A percentile compares a stretch with the other conserved stretches of the same genome.
phyloP scores from a whole-genome alignment of 1,139 yeast genomes.

The Yamadazyma epiphylla region DNA sequence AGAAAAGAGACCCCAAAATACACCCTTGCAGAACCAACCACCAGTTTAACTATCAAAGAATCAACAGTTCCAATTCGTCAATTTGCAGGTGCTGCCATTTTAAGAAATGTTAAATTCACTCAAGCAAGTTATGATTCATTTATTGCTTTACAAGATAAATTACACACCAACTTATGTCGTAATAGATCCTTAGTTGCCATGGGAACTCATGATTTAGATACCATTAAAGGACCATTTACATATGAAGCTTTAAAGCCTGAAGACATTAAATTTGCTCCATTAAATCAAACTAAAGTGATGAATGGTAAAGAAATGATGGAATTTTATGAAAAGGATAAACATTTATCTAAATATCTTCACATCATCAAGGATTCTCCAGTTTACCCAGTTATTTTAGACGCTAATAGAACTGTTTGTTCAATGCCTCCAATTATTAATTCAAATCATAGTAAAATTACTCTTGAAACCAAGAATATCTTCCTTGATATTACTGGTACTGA shows the following conservation, averaged over 20 bases:
- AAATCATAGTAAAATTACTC: conserved; percentile 80
- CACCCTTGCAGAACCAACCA: conserved; percentile 56
- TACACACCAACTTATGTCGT: conserved; percentile 94
- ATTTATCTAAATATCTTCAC: conserved; percentile 82
- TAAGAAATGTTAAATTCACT: conserved; percentile 78
- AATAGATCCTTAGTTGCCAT: conserved; percentile 95
- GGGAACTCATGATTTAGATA: conserved; percentile 95
- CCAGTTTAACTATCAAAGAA: conserved; percentile 67
- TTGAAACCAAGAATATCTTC: conserved; percentile 83
- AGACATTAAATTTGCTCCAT: conserved; percentile 75
- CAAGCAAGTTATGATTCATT: conserved; percentile 88
- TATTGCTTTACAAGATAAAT: conserved; percentile 92
- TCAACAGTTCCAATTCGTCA: conserved; percentile 78
- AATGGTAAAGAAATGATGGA: conserved; percentile 81
- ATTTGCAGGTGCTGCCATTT: conserved; percentile 89
- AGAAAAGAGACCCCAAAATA: conserved; percentile 61
- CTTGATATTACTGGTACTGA: conserved; percentile 96
- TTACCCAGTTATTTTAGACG: conserved; percentile 85
- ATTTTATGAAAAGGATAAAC: conserved; percentile 86
- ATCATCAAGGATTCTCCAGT: conserved; percentile 87
- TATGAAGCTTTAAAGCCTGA: conserved; percentile 82
- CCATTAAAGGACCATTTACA: conserved; percentile 78
- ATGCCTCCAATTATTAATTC: conserved; percentile 97
- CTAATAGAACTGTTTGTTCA: conserved; percentile 76
- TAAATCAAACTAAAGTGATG: conserved; percentile 78